A percentile compares a stretch with the other conserved stretches of the same genome.
These are phyloP conservation scores for Pseudodiploospora longispora DNA, from an alignment of 2,329 filamentous ascomycete genomes.

Conservation along the genomic window DNA sequence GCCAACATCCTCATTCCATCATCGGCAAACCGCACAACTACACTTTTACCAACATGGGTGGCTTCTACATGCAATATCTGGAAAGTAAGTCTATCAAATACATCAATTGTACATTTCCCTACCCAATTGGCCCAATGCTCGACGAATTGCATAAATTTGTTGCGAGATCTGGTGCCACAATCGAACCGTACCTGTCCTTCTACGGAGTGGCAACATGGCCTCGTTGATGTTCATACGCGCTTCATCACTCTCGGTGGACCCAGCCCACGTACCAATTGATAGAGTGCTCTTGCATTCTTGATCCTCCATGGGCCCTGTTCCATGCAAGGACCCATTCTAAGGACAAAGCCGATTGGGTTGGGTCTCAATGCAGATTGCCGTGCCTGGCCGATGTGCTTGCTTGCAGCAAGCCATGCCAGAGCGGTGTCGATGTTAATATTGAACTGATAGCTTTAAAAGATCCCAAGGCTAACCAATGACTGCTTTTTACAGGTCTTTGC, in stretches of 20 bases:
- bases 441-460: neutral
- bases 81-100: conserved; percentile 53
- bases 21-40: conserved; percentile 17
- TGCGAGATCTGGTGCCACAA: too few relatives aligned
- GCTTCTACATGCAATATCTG: conserved; percentile 65
- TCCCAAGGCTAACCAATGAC: conserved; percentile 6
- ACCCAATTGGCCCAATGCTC: conserved; percentile 10
- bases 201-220: too few relatives aligned
- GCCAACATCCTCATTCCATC: neutral
- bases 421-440: neutral
- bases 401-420: neutral
- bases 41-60: conserved; percentile 41
- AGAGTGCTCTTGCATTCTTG: neutral
- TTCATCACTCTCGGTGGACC: too few relatives aligned
- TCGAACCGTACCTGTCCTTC: too few relatives aligned
- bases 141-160: too few relatives aligned
- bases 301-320: neutral
- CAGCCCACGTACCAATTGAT: too few relatives aligned
- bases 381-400: neutral
- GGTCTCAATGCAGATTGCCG: conserved; percentile 20
- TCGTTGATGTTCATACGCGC: too few relatives aligned
- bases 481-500: conserved; percentile 65
- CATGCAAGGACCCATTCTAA: conserved; percentile 2
- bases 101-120: conserved; percentile 6
- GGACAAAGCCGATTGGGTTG: conserved; percentile 21